Base-by-base conservation (phyloP, 192 early-diverging fungal genomes). In the Coemansia erecta region DNA sequence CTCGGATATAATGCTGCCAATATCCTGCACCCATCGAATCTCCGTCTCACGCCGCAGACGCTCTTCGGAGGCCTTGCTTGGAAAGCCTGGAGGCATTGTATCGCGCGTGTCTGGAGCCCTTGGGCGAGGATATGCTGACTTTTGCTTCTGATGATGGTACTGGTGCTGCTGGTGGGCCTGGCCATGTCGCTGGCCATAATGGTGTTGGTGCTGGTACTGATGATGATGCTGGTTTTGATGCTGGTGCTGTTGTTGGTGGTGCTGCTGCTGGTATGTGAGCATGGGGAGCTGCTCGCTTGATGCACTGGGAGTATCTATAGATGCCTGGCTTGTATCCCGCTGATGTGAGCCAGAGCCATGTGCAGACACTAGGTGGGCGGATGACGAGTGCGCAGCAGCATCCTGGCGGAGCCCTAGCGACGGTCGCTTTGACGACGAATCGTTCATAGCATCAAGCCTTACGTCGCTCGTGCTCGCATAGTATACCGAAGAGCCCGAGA, bases 21-120 rank as follows among this genome's bases (percentile, higher is more conserved):
- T 64, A 39, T 73, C 77, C 50, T 73, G 67, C 11, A 80, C 64
- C 77, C 77, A 80, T 8, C 67, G 65, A 39, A 80, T 68, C 45
- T 80, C 77, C 0, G 77, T 73, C 61, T 80, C 77, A 45, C 77
- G 70, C 37, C 70, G 77, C 57, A 80, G 60, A 21, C 70, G 63
- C 50, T 80, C 71, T 60, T 80, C 71, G 2, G 71, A 73, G 14
- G 60, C 53, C 42, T 68, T 68, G 41, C 66, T 73, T 11, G 70
- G 70, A 35, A 72, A 80, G 15, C 70, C 70, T 2, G 57, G 61
- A 17, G 65, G 67, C 17, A 65, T 51, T 44, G 65, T 26, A 17
- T 72, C 66, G 21, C 62, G 61, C 8, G 70, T 18, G 15, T 72
- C 61, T 22, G 56, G 64, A 7, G 19, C 58, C 15, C 64, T 57